Evolutionary conservation across 306 rosid species (phyloP).

Genomic region (Fagus sylvatica): DNA sequence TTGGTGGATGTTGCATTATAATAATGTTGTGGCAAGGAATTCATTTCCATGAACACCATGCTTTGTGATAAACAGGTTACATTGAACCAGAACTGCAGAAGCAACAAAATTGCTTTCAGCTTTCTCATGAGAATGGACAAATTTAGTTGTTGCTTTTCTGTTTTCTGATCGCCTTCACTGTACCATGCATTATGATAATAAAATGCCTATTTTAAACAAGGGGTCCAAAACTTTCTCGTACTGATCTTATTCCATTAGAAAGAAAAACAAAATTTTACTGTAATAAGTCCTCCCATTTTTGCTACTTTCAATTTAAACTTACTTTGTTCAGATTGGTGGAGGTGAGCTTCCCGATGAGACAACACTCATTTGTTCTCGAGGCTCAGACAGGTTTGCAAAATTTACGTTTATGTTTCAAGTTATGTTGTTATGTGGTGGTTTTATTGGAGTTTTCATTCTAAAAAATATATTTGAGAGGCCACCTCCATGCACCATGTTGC

Average conservation of each 20-base stretch:
- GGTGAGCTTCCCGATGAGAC: conserved; percentile 97
- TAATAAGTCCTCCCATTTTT: conserved; percentile 9
- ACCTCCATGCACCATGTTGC: conserved; percentile 44
- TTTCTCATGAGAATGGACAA: conserved; percentile 13
- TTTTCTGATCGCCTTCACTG: not conserved
- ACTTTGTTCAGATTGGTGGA: conserved; percentile 82
- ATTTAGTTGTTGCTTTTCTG: not conserved
- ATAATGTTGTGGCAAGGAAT: not conserved
- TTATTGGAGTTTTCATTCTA: conserved; percentile 11
- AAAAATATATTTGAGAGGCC: conserved; percentile 11
- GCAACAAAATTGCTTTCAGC: conserved; percentile 11
- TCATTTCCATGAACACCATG: not conserved
- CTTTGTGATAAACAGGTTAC: not conserved
- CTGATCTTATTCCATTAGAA: conserved; percentile 9
- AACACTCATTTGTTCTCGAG: conserved; percentile 71
- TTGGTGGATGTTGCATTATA: not conserved
- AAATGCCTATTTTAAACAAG: not conserved
- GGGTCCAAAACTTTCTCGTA: not conserved
- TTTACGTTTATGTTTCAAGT: conserved; percentile 17
- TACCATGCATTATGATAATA: not conserved
- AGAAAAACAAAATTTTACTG: conserved; percentile 1
- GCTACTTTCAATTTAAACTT: conserved; percentile 28
- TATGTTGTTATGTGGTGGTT: conserved; percentile 17
- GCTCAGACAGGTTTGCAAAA: conserved; percentile 79
- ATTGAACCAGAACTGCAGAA: not conserved